Conservation (phyloP, 768 basidiomycete species). For the Trametes cingulata region DNA sequence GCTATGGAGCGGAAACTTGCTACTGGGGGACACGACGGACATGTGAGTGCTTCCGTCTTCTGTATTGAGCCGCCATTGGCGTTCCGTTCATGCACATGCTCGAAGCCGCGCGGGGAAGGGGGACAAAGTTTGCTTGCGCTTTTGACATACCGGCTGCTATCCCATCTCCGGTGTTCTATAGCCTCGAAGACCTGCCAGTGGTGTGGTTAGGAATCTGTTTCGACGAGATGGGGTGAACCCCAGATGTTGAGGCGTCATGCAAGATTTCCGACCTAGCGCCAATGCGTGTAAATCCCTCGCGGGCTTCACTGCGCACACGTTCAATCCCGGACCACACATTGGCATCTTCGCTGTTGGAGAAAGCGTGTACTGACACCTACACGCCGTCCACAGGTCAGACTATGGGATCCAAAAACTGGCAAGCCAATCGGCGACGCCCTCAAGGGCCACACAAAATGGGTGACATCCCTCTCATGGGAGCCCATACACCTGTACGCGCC, state of each 20-base stretch:
- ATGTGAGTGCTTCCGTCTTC: conserved; percentile 48
- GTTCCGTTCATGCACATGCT: background rate
- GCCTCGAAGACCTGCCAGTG: too few relatives aligned
- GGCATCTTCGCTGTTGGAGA: background rate
- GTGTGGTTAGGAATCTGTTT: too few relatives aligned
- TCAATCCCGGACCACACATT: too few relatives aligned
- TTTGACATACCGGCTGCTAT: too few relatives aligned
- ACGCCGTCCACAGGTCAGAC: conserved; percentile 50
- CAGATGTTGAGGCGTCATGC: too few relatives aligned
- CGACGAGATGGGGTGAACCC: too few relatives aligned
- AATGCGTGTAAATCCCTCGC: too few relatives aligned
- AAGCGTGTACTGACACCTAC: background rate
- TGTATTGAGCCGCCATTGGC: background rate
- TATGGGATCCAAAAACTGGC: conserved; percentile 95
- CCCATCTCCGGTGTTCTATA: too few relatives aligned
- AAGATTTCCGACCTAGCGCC: too few relatives aligned
- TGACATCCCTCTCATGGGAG: conserved; percentile 94
- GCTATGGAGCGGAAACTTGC: conserved; percentile 88
- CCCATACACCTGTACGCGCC: conserved; percentile 81
- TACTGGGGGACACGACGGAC: conserved; percentile 92
- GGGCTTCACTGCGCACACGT: too few relatives aligned
- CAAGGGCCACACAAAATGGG: conserved; percentile 95
- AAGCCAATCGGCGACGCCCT: conserved; percentile 86
- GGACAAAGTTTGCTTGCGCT: too few relatives aligned
- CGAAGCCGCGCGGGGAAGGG: background rate